Evolutionary conservation across 176 grass and related monocot genomes (phyloP), one percentile per base, ranked within the genome.

Genomic region (Hyparrhenia diplandra): DNA sequence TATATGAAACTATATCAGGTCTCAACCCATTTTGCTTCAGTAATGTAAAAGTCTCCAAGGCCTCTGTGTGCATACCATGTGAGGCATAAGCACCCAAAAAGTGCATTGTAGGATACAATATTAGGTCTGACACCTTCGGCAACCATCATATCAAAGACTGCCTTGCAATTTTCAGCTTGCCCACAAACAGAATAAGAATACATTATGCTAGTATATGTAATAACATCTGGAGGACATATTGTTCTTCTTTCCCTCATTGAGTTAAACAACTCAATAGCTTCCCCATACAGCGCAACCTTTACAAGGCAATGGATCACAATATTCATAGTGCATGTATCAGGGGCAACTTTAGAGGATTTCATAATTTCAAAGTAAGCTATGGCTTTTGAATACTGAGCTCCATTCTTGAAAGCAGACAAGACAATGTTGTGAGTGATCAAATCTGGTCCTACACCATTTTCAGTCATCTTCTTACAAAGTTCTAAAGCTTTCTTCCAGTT

Each of bases 381-480:
- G 27, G 90, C 92, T 94, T 92, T 92, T n/a, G 84, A 87, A 77
- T 89, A 92, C 80, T 91, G 88, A 74, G 79, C 76, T 49, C 88
- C 95, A 88, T 87, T 98, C 86, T 94, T 98, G 51, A 98, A 91
- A 86, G 95, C 87, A 64, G 92, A 94, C 84, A 98, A 91, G n/a
- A 98, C 74, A 87, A 92, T 94, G 79, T 98, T 94, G 75, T 98
- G 95, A 9, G 95, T 98, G 77, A 98, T 66, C 83, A 98, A 87
- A 88, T 98, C 92, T 45, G 95, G 95, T 12, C 95, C 95, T 64
- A 98, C 90, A 88, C 95, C 92, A 91, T 98, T 98, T 91, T 92
- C 90, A 69, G 90, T 92, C 95, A 98, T 98, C 84, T 94, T 85
- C 86, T 92, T 94, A 75, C 95, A 90, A 70, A 94, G 75, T 52